phyloP scores from a whole-genome alignment of 345 rosid genomes.

The Litchi chinensis region DNA sequence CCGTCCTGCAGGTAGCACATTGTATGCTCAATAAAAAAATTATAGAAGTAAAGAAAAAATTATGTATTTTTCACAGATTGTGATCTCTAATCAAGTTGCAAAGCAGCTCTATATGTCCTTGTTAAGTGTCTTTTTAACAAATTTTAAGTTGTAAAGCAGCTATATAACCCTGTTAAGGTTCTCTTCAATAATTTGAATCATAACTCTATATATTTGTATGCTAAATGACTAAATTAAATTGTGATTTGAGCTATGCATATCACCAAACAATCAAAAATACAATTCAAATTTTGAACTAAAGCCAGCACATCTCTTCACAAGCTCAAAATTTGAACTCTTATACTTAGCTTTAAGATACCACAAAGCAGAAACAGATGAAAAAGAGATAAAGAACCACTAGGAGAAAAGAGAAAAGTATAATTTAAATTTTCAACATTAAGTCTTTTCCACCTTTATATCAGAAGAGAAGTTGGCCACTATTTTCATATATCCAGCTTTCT shows the following conservation, averaged over 20 bases:
- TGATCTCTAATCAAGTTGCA: not conserved
- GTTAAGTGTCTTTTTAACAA: too few relatives aligned
- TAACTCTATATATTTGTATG: not conserved
- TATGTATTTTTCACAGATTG: not conserved
- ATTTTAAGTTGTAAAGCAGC: too few relatives aligned
- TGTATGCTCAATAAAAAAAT: conserved; percentile 16
- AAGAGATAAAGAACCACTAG: not conserved
- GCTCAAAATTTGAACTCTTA: not conserved
- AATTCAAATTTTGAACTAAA: conserved; percentile 8
- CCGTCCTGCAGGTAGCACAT: conserved; percentile 70
- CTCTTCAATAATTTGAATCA: not conserved
- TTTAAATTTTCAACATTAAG: not conserved
- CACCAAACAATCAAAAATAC: not conserved
- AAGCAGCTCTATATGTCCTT: not conserved
- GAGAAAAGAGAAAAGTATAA: not conserved
- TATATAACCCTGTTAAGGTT: not conserved
- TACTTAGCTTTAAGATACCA: not conserved
- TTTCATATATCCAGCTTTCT: conserved; percentile 77
- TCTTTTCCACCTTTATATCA: conserved; percentile 76
- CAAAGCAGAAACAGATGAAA: not conserved
- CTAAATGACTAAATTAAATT: not conserved
- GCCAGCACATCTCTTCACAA: not conserved
- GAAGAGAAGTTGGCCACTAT: conserved; percentile 86
- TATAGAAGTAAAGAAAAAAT: not conserved
- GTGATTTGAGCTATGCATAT: not conserved